A percentile compares a stretch with the other conserved stretches of the same genome.
Evolutionary conservation across 495 filamentous ascomycete species (phyloP).

Genomic region (Penicillium manginii): DNA sequence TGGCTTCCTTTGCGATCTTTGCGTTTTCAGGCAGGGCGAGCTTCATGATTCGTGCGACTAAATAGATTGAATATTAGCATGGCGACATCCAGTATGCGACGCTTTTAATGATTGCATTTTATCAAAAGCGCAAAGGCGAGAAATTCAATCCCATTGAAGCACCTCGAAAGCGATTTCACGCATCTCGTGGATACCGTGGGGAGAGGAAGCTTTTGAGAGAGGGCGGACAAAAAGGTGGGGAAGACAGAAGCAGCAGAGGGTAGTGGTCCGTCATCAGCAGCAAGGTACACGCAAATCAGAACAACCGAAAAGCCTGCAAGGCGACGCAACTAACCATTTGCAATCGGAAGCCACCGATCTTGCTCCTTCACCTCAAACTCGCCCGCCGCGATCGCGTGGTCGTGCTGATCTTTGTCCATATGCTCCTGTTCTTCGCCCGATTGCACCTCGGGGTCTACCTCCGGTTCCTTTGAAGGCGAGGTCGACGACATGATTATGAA

Average conservation of each 20-base stretch:
- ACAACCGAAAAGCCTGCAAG: conserved; percentile 54
- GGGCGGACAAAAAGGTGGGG: conserved; percentile 22
- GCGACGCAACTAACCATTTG: conserved; percentile 89
- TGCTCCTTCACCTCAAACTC: conserved; percentile 99
- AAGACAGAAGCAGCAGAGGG: conserved; percentile 16
- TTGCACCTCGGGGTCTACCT: conserved; percentile 89
- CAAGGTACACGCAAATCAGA: conserved; percentile 63
- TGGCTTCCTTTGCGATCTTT: conserved; percentile 98
- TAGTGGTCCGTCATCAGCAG: conserved; percentile 51
- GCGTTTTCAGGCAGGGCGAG: conserved; percentile 95
- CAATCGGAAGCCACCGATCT: conserved; percentile 99
- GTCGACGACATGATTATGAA: conserved; percentile 92
- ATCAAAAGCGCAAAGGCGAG: too few relatives aligned
- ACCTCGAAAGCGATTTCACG: not conserved
- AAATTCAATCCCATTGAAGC: not conserved
- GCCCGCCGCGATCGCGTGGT: conserved; percentile 65
- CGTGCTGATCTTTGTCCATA: conserved; percentile 72
- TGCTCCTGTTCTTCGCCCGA: conserved; percentile 84
- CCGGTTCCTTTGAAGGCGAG: conserved; percentile 80
- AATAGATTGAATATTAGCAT: conserved; percentile 84
- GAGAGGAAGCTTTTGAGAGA: conserved; percentile 11
- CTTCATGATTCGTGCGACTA: conserved; percentile 99
- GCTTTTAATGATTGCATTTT: not conserved
- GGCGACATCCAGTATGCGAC: not conserved
- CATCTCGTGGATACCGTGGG: conserved; percentile 3